Conservation (phyloP, 2,329 filamentous ascomycete genomes). For the Colletotrichum brevisporum region DNA sequence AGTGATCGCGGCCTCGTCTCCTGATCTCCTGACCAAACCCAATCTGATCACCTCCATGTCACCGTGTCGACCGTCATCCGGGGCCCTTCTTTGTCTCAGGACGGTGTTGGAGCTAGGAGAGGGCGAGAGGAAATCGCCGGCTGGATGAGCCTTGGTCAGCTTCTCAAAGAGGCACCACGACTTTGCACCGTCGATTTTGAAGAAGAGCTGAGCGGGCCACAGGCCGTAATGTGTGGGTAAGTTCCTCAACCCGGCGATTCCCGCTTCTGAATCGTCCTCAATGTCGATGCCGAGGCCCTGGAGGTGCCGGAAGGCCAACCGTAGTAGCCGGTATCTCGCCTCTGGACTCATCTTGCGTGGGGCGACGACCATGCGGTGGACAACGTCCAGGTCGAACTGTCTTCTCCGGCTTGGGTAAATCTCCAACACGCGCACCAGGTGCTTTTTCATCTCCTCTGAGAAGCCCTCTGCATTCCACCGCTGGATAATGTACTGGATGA, state of each 20-base stretch:
- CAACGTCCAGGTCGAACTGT: neutral
- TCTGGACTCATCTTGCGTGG: neutral
- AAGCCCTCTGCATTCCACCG: neutral
- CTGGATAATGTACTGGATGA: constrained; percentile 4
- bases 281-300: constrained; percentile 7
- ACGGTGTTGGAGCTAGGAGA: neutral
- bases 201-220: neutral
- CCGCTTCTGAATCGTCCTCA: neutral
- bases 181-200: neutral
- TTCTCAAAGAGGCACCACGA: neutral
- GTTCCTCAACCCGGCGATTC: neutral
- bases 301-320: constrained; percentile 1
- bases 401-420: neutral
- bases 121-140: neutral
- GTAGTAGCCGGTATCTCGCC: neutral
- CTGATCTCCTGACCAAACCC: neutral
- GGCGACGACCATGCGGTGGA: neutral
- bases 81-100: neutral
- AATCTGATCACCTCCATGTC: constrained; percentile 7
- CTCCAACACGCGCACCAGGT: neutral
- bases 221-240: neutral
- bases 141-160: neutral
- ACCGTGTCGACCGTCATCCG: neutral
- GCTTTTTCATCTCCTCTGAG: neutral
- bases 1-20: neutral